Percentiles rank a stretch among this genome's conserved stretches.
phyloP scores from a whole-genome alignment of 1,284 basidiomycete species.

The Ustilago loliicola region DNA sequence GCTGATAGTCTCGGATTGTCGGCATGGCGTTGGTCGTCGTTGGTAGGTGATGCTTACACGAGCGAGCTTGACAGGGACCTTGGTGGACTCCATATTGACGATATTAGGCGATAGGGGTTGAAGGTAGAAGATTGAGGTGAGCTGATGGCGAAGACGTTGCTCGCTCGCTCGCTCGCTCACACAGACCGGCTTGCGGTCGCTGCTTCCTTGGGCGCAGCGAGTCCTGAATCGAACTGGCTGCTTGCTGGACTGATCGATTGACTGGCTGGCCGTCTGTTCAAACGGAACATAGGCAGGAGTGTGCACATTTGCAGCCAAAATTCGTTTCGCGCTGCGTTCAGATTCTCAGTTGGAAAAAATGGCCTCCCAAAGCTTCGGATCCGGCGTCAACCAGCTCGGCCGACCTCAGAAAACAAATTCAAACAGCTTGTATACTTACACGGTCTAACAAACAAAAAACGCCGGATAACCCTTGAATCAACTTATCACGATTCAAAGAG shows the following conservation, averaged over 20 bases:
- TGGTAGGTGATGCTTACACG: slow-evolving; percentile 52
- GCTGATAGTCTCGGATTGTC: not conserved
- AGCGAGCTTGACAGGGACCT: slow-evolving; percentile 61
- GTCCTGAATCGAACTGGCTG: not conserved
- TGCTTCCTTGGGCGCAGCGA: not conserved
- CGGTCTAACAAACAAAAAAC: not conserved
- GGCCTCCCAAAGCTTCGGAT: not conserved
- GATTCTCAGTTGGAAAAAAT: not conserved
- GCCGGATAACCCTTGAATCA: too few relatives aligned
- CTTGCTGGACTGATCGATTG: not conserved
- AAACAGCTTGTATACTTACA: too few relatives aligned
- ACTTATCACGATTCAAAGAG: too few relatives aligned
- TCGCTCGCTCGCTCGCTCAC: slow-evolving; percentile 3
- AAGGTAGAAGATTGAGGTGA: slow-evolving; percentile 24
- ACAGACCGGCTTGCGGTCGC: not conserved
- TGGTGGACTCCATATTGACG: slow-evolving; percentile 60
- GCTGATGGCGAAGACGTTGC: slow-evolving; percentile 28
- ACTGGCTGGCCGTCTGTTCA: not conserved
- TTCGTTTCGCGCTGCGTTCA: not conserved
- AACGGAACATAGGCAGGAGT: not conserved
- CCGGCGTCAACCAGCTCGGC: not conserved
- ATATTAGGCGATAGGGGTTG: slow-evolving; percentile 44
- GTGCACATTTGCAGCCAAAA: not conserved
- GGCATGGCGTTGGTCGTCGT: not conserved
- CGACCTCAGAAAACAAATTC: not conserved